These are phyloP conservation scores for Phoenix dactylifera DNA, from an alignment of 176 grass and related monocot species.

Conservation along the genomic window DNA sequence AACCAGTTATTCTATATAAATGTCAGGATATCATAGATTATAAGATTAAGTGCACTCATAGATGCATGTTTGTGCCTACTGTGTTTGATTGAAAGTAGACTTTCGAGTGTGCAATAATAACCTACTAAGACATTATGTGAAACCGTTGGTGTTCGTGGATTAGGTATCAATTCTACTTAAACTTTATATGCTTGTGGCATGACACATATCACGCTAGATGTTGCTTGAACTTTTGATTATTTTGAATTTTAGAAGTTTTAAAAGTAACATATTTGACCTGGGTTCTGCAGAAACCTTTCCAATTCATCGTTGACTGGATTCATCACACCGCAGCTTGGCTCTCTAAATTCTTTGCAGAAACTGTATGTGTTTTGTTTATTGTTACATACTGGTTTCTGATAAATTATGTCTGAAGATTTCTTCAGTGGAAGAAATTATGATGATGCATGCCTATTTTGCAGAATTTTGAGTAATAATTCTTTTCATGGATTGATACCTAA, in stretches of 20 bases:
- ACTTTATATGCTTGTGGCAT: no score
- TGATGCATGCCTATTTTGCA: conserved; percentile 19
- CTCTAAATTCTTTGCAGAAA: conserved; percentile 42
- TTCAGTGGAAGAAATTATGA: neutral
- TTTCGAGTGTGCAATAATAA: no score
- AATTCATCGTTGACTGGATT: conserved; percentile 71
- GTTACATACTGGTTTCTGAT: no score
- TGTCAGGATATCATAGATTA: no score
- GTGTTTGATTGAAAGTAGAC: no score
- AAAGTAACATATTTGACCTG: neutral
- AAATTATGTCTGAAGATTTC: neutral
- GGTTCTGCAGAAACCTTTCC: conserved; percentile 44
- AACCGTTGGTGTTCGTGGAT: no score
- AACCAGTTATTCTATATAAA: no score
- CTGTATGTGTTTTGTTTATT: conserved; percentile 35
- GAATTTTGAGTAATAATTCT: conserved; percentile 44
- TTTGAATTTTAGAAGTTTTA: neutral
- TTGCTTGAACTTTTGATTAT: conserved; percentile 1
- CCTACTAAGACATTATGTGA: no score
- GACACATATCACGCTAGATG: no score
- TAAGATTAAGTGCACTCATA: no score
- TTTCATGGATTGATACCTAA: conserved; percentile 50
- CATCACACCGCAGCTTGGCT: conserved; percentile 48
- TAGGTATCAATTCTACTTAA: no score
- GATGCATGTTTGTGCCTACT: no score